A percentile compares a stretch with the other conserved stretches of the same genome.
These are phyloP conservation scores for Agaricales sp. DNA, from an alignment of 1,284 basidiomycete genomes.

Conservation along the genomic window DNA sequence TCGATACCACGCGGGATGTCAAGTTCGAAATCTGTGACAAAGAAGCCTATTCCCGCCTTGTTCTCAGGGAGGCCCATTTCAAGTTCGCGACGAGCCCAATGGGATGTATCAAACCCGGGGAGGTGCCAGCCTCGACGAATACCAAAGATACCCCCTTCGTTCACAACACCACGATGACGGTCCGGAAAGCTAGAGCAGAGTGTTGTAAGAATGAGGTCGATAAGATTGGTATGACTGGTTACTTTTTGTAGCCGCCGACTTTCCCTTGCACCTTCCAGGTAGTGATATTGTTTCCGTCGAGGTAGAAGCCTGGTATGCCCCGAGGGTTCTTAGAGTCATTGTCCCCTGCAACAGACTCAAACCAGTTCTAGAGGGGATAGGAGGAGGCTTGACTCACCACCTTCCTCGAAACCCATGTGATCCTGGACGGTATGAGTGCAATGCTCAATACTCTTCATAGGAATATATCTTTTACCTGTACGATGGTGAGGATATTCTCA, in stretches of 20 bases:
- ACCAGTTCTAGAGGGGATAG: too few relatives aligned
- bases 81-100: slow-evolving; percentile 46
- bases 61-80: slow-evolving; percentile 44
- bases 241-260: slow-evolving; percentile 64
- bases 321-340: slow-evolving; percentile 56
- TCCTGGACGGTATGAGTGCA: slow-evolving; percentile 33
- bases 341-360: slow-evolving; percentile 14
- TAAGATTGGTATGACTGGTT: slow-evolving; percentile 13
- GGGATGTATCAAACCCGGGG: slow-evolving; percentile 56
- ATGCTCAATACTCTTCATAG: neutral
- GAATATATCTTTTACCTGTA: slow-evolving; percentile 37
- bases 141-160: slow-evolving; percentile 73
- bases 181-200: slow-evolving; percentile 47
- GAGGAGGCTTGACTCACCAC: too few relatives aligned
- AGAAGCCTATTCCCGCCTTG: slow-evolving; percentile 66
- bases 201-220: slow-evolving; percentile 2
- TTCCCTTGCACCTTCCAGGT: slow-evolving; percentile 80
- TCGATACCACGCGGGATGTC: slow-evolving; percentile 49
- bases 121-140: slow-evolving; percentile 79
- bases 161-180: slow-evolving; percentile 56
- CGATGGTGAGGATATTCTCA: slow-evolving; percentile 68
- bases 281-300: slow-evolving; percentile 48
- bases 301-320: slow-evolving; percentile 65
- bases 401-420: slow-evolving; percentile 71
- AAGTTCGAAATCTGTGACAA: slow-evolving; percentile 61